Evolutionary conservation across 495 filamentous ascomycete species (phyloP), one percentile per base, ranked within the genome.

Genomic region (Aspergillus wentii): DNA sequence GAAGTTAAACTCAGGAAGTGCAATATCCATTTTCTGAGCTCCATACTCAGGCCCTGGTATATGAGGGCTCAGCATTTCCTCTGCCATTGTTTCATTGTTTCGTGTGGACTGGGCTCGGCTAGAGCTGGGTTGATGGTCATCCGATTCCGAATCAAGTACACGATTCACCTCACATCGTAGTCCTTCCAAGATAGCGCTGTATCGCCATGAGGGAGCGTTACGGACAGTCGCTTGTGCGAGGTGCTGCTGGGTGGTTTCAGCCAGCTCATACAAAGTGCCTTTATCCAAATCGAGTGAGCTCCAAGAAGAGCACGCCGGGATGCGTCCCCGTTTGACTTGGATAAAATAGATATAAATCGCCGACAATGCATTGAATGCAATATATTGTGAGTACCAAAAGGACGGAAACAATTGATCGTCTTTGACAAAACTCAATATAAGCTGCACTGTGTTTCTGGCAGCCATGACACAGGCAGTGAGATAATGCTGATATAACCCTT

Each of bases 381-480:
- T 54, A 25, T 58, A 58, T 28, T 58, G 54, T 1, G 54, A 54
- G 26, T 54, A 58, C 54, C 54, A 58, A 21, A 58, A 58, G 0
- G 54, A 41, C 3, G 38, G 43, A 17, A 52, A 58, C 3, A 58
- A 38, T 6, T 54, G 43, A 7, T 51, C 44, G 1, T 54, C 54
- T n/a, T 48, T 44, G 4, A 42, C 54, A 22, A 54, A 49, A 17
- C 31, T 43, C 14, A 54, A 35, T n/a, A 58, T 43, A 17, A 58
- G 17, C 14, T 54, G 43, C 13, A 58, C 41, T 4, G 54, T 41
- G 13, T 54, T 43, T 17, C 40, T 38, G 4, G 54, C 51, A 11
- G 45, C 49, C 2, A 33, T 44, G 6, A 58, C 22, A 31, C 54
- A 58, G 1, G 45, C 17, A 13, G 38, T 29, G 1, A 58, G 46